Conservation (phyloP, 805 yeast species). For the Cephaloascus fragrans region DNA sequence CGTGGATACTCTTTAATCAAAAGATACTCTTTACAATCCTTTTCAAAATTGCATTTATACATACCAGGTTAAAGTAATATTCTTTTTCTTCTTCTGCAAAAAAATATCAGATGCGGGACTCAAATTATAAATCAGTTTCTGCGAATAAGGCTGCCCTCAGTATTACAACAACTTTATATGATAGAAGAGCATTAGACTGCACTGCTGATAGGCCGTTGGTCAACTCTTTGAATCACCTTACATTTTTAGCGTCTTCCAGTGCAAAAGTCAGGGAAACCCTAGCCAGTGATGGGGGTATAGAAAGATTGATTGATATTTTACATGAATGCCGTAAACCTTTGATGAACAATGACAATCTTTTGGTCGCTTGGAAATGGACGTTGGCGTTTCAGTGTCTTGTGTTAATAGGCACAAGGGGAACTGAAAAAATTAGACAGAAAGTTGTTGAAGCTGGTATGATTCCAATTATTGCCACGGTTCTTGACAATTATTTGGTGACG, state of each 20-base stretch:
- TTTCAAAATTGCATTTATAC: too few relatives aligned
- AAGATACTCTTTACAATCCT: too few relatives aligned
- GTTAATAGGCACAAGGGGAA: conserved; percentile 85
- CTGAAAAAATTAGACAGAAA: conserved; percentile 73
- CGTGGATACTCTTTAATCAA: too few relatives aligned
- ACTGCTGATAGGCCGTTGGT: conserved; percentile 85
- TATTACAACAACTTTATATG: conserved; percentile 82
- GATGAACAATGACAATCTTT: conserved; percentile 20
- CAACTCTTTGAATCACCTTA: conserved; percentile 82
- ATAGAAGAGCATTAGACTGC: conserved; percentile 85
- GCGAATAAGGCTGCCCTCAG: conserved; percentile 88
- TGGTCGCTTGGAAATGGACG: conserved; percentile 97
- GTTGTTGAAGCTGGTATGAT: conserved; percentile 88
- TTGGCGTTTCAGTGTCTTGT: conserved; percentile 88
- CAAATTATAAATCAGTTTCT: conserved; percentile 71
- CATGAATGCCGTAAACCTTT: conserved; percentile 56
- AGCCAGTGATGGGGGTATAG: conserved; percentile 85
- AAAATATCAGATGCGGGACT: conserved; percentile 88
- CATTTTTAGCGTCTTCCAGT: conserved; percentile 77
- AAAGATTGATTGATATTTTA: conserved; percentile 74
- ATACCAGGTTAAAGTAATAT: too few relatives aligned
- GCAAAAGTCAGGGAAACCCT: conserved; percentile 87
- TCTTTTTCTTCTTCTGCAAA: too few relatives aligned
- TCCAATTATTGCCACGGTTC: conserved; percentile 83
- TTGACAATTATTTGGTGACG: conserved; percentile 67